A percentile compares a stretch with the other conserved stretches of the same genome.
Evolutionary conservation across 2,329 filamentous ascomycete species (phyloP).

Genomic region (Xylaria sp.): DNA sequence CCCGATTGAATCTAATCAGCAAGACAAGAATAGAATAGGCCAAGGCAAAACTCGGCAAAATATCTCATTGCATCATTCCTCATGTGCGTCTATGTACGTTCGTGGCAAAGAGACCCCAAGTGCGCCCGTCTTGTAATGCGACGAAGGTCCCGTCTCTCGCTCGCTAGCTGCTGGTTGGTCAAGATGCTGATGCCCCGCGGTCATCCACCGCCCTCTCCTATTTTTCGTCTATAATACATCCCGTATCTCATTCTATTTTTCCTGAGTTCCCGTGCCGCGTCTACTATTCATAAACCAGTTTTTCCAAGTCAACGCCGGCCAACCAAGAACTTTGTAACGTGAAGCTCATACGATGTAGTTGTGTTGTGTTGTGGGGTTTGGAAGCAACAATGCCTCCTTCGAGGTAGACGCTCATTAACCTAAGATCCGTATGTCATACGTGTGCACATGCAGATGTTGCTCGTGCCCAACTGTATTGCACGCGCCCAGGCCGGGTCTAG

Average conservation of each 20-base stretch:
- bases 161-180: neutral
- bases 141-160: neutral
- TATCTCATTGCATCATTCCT: conserved; percentile 21
- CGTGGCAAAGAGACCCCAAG: neutral
- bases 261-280: neutral
- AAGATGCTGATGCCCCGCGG: neutral
- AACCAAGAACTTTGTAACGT: neutral
- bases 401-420: neutral
- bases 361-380: neutral
- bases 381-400: neutral
- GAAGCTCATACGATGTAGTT: neutral
- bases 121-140: neutral
- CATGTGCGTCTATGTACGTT: conserved; percentile 12
- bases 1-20: neutral
- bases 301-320: neutral
- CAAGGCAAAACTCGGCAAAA: neutral
- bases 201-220: neutral
- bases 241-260: neutral
- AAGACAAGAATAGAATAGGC: neutral
- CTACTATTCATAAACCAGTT: conserved; percentile 3
- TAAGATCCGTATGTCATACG: conserved; percentile 1
- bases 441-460: neutral
- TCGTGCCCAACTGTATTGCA: neutral
- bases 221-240: conserved; percentile 21
- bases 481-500: neutral